phyloP scores from a whole-genome alignment of 2,329 filamentous ascomycete species.

The Ceratocystis cacaofunesta region DNA sequence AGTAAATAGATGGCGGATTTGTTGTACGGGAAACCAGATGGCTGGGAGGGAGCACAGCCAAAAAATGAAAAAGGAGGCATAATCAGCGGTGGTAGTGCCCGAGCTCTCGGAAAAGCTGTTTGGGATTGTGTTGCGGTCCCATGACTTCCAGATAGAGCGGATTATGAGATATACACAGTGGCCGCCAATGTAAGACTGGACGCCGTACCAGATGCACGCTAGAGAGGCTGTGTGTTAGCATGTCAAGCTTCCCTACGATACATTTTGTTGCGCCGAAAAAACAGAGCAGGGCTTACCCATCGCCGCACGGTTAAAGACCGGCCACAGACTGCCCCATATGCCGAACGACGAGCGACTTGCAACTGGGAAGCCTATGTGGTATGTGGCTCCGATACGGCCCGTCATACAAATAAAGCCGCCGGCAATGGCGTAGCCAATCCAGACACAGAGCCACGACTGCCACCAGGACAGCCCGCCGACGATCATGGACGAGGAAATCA shows the following conservation, averaged over 20 bases:
- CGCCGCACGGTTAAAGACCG: constrained; percentile 73
- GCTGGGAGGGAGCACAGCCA: constrained; percentile 69
- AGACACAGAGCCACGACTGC: constrained; percentile 82
- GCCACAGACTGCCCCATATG: constrained; percentile 80
- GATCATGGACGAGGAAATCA: constrained; percentile 78
- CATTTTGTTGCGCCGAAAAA: constrained; percentile 1
- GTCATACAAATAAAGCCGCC: constrained; percentile 62
- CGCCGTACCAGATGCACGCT: constrained; percentile 77
- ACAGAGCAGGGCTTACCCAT: constrained; percentile 37
- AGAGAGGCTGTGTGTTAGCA: neutral
- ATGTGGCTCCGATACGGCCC: constrained; percentile 69
- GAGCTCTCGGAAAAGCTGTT: constrained; percentile 51
- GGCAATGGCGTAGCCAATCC: constrained; percentile 69
- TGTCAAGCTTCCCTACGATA: too few relatives aligned
- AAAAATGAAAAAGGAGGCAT: constrained; percentile 74
- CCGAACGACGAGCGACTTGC: constrained; percentile 66
- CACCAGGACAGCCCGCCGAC: constrained; percentile 70
- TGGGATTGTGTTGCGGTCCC: constrained; percentile 43
- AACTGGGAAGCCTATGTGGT: constrained; percentile 83
- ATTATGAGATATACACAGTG: constrained; percentile 84
- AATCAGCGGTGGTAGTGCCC: constrained; percentile 61
- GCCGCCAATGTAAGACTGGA: constrained; percentile 73
- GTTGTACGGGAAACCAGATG: constrained; percentile 79
- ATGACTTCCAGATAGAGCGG: constrained; percentile 61
- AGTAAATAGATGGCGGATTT: constrained; percentile 80